Conservation (phyloP, 2,329 filamentous ascomycete genomes). For the Fusarium proliferatum region DNA sequence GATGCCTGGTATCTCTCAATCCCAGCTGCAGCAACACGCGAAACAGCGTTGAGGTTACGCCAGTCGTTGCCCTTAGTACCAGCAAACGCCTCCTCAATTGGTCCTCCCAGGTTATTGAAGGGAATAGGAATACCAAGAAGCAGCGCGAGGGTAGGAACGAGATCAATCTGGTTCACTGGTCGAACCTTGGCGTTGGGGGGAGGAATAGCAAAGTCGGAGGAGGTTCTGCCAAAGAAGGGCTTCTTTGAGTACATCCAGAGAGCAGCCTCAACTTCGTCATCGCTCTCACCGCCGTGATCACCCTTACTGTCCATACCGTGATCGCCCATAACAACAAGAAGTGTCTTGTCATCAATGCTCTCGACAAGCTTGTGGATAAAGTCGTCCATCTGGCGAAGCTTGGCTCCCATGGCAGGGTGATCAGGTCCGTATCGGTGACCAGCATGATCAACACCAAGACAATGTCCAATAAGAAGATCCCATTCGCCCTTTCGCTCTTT, state of each 20-base stretch:
- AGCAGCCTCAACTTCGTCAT: constrained; percentile 93
- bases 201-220: constrained; percentile 66
- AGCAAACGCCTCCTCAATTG: constrained; percentile 93
- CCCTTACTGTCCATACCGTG: constrained; percentile 98
- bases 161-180: constrained; percentile 86
- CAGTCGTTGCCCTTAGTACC: constrained; percentile 76
- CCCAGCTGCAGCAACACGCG: constrained; percentile 81
- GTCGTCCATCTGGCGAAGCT: constrained; percentile 89
- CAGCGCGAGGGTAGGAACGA: constrained; percentile 91
- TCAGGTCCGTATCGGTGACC: constrained; percentile 96
- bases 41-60: constrained; percentile 81
- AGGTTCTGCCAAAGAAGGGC: constrained; percentile 82
- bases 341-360: constrained; percentile 82
- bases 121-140: constrained; percentile 92
- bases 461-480: constrained; percentile 96
- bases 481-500: constrained; percentile 74
- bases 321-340: constrained; percentile 97
- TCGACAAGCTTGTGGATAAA: constrained; percentile 79
- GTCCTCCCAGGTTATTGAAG: constrained; percentile 92
- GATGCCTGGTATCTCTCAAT: constrained; percentile 89
- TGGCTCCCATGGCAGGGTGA: constrained; percentile 90
- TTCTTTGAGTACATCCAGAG: constrained; percentile 98
- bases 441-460: constrained; percentile 95
- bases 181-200: constrained; percentile 80
- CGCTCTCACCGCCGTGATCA: constrained; percentile 97